These are phyloP conservation scores for Quercus parvula DNA, from an alignment of 306 rosid species.

Conservation along the genomic window DNA sequence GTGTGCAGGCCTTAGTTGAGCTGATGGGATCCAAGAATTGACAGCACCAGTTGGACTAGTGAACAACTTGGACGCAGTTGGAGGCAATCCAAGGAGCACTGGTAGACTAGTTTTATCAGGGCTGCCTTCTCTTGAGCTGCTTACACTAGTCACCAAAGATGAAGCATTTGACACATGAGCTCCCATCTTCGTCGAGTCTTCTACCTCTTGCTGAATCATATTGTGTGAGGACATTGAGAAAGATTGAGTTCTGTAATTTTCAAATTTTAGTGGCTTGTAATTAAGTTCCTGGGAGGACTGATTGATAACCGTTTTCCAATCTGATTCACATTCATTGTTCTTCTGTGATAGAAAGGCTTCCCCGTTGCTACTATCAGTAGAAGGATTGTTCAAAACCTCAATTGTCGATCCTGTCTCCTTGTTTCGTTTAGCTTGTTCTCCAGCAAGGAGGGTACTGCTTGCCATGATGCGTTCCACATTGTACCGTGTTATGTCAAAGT, in stretches of 20 bases:
- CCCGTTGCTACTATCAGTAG: constrained; percentile 23
- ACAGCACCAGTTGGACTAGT: constrained; percentile 34
- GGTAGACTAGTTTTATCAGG: constrained; percentile 57
- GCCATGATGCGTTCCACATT: constrained; percentile 81
- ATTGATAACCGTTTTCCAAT: constrained; percentile 54
- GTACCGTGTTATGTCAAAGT: constrained; percentile 80
- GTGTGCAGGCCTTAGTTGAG: constrained; percentile 47
- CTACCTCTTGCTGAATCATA: constrained; percentile 39
- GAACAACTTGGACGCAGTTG: constrained; percentile 45
- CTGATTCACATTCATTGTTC: constrained; percentile 42
- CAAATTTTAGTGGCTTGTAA: constrained; percentile 29
- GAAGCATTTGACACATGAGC: constrained; percentile 63
- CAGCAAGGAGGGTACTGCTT: constrained; percentile 69
- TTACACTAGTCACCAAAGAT: constrained; percentile 67
- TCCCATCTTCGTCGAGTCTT: constrained; percentile 44
- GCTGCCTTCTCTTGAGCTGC: constrained; percentile 71
- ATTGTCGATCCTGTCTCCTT: constrained; percentile 27
- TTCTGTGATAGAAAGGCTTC: constrained; percentile 36
- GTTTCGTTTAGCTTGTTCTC: constrained; percentile 64
- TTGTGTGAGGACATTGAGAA: constrained; percentile 31
- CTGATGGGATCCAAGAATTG: constrained; percentile 63
- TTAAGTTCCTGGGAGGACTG: constrained; percentile 48
- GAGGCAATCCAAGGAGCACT: constrained; percentile 46
- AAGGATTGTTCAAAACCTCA: constrained; percentile 34
- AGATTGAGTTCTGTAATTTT: constrained; percentile 23